phyloP scores from a whole-genome alignment of 2,329 filamentous ascomycete species.

The Davidsoniella virescens region DNA sequence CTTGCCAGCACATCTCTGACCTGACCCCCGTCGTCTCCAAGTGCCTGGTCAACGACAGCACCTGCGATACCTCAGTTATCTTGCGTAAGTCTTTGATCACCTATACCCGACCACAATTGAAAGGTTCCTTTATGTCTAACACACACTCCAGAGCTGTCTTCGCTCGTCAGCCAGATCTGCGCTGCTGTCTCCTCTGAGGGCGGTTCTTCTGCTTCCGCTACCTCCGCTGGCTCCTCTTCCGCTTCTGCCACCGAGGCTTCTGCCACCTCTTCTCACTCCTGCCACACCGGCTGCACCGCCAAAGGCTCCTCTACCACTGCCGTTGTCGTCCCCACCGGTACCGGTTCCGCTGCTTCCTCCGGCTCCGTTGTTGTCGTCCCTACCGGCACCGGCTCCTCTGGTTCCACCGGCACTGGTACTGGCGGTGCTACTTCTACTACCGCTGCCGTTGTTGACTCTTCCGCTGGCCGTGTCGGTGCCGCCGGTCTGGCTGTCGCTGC shows the following conservation, averaged over 20 bases:
- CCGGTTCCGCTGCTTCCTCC: background rate
- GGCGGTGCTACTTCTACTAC: slow-evolving; percentile 14
- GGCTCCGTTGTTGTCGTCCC: background rate
- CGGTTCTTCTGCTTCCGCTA: slow-evolving; percentile 10
- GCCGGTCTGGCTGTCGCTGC: slow-evolving; percentile 18
- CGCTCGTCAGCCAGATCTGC: slow-evolving; percentile 18
- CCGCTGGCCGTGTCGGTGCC: slow-evolving; percentile 18
- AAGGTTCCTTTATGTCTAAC: slow-evolving; percentile 6
- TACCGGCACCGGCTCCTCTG: background rate
- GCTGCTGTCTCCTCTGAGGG: slow-evolving; percentile 13
- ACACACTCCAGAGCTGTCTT: slow-evolving; percentile 15
- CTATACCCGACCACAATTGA: too few species aligned
- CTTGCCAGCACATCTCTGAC: slow-evolving; percentile 7
- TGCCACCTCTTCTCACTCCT: background rate
- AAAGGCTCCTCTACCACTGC: background rate
- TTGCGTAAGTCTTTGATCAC: slow-evolving; percentile 18
- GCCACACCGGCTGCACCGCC: background rate
- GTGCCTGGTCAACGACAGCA: slow-evolving; percentile 12
- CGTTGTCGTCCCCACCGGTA: background rate
- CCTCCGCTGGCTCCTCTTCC: slow-evolving; percentile 12
- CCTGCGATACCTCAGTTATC: slow-evolving; percentile 22
- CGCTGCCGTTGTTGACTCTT: slow-evolving; percentile 13
- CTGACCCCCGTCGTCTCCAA: slow-evolving; percentile 6
- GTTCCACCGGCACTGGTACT: background rate
- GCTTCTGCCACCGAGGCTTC: slow-evolving; percentile 10